A percentile compares a stretch with the other conserved stretches of the same genome.
Conservation (phyloP, 2,329 filamentous ascomycete genomes). For the Diaporthe caulivora region DNA sequence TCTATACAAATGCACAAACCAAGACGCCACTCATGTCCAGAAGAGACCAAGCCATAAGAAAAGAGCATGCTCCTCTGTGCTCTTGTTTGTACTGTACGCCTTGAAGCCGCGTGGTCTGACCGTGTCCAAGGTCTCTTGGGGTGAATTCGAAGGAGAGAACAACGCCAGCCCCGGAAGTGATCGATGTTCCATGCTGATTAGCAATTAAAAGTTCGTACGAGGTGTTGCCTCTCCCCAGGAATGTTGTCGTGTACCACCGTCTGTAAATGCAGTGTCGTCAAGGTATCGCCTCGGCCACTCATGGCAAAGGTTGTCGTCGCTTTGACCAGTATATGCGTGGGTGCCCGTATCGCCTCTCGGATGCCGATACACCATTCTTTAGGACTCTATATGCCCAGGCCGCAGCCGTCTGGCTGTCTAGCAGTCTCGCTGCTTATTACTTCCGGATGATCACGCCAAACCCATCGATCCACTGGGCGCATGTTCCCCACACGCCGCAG, state of each 20-base stretch:
- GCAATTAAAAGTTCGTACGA: constrained; percentile 36
- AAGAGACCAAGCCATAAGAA: neutral
- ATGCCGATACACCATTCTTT: neutral
- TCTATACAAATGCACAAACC: constrained; percentile 30
- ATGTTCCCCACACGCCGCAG: constrained; percentile 87
- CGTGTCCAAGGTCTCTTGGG: constrained; percentile 3
- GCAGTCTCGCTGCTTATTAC: constrained; percentile 10
- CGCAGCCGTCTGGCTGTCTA: neutral
- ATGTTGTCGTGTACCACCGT: constrained; percentile 14
- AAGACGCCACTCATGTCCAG: neutral
- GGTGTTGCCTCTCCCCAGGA: neutral
- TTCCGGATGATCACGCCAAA: constrained; percentile 76
- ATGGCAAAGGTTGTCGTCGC: constrained; percentile 6
- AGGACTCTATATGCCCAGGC: neutral
- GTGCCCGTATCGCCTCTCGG: neutral
- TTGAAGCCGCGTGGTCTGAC: neutral
- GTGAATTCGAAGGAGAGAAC: constrained; percentile 25
- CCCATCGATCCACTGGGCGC: constrained; percentile 84
- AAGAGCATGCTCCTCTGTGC: neutral
- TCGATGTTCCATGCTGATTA: constrained; percentile 34
- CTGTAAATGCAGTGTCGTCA: constrained; percentile 23
- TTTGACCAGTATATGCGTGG: constrained; percentile 27
- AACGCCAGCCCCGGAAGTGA: constrained; percentile 33
- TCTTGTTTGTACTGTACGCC: neutral
- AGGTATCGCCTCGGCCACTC: neutral